phyloP scores from a whole-genome alignment of 164 flowering plant species.

The Liquidambar formosana region DNA sequence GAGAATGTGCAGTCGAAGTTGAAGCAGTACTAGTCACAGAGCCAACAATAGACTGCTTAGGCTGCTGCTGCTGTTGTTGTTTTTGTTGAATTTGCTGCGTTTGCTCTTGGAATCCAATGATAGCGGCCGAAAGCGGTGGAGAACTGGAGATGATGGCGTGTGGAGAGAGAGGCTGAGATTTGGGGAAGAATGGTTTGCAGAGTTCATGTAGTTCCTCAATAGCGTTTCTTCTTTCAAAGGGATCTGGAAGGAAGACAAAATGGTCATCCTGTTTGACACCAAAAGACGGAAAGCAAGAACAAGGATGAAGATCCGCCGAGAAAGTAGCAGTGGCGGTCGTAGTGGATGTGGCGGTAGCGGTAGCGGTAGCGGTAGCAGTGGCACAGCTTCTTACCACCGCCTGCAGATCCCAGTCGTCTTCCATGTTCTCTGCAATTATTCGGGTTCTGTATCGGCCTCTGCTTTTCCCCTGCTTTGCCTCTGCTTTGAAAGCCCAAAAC shows the following conservation, averaged over 20 bases:
- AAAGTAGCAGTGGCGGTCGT: slow-evolving; percentile 15
- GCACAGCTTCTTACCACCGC: slow-evolving; percentile 92
- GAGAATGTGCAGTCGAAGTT: slow-evolving; percentile 20
- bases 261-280: not conserved
- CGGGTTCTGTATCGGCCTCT: not conserved
- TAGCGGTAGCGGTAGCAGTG: slow-evolving; percentile 25
- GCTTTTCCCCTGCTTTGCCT: not conserved
- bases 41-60: slow-evolving; percentile 17
- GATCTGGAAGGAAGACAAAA: slow-evolving; percentile 35
- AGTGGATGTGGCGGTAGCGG: slow-evolving; percentile 21
- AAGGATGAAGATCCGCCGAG: slow-evolving; percentile 6
- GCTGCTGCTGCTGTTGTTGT: slow-evolving; percentile 13
- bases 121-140: slow-evolving; percentile 21
- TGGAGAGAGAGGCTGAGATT: slow-evolving; percentile 24
- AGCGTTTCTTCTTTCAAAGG: slow-evolving; percentile 26
- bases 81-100: slow-evolving; percentile 10
- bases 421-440: slow-evolving; percentile 37
- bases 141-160: slow-evolving; percentile 13
- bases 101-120: slow-evolving; percentile 23
- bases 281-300: slow-evolving; percentile 18
- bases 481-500: slow-evolving; percentile 9
- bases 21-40: slow-evolving; percentile 10
- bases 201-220: slow-evolving; percentile 65
- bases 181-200: slow-evolving; percentile 67
- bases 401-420: slow-evolving; percentile 88